Percentiles rank a stretch among this genome's conserved stretches.
Conservation (phyloP, 768 basidiomycete species). For the Mycena kentingensis region DNA sequence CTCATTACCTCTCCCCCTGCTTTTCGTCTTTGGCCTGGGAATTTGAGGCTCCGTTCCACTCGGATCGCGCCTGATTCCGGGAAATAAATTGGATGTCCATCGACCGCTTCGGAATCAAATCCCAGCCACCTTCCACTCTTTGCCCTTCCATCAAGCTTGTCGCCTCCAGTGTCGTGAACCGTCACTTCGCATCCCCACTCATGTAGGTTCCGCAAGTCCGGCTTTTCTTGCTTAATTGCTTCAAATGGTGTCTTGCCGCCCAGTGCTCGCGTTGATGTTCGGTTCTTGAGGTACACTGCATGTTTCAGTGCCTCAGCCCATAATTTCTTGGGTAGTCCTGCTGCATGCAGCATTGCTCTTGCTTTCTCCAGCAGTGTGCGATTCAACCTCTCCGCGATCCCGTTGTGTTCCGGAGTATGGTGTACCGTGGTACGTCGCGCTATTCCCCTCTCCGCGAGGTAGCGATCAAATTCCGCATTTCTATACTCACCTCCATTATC, state of each 20-base stretch:
- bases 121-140: constrained; percentile 7
- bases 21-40: constrained; percentile 3
- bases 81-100: constrained; percentile 35
- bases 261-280: constrained; percentile 29
- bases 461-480: constrained; percentile 22
- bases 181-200: constrained; percentile 39
- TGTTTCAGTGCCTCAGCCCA: constrained; percentile 43
- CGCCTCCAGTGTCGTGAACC: constrained; percentile 32
- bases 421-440: constrained; percentile 25
- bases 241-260: constrained; percentile 33
- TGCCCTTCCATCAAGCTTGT: constrained; percentile 24
- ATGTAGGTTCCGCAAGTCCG: constrained; percentile 29
- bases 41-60: constrained; percentile 35
- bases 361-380: constrained; percentile 32
- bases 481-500: constrained; percentile 34
- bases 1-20: constrained; percentile 4
- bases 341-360: constrained; percentile 37
- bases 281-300: constrained; percentile 40
- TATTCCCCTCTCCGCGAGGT: constrained; percentile 25
- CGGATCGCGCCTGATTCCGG: constrained; percentile 24
- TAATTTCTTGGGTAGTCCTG: constrained; percentile 35
- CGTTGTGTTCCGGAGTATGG: constrained; percentile 38
- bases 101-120: constrained; percentile 32
- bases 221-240: constrained; percentile 30
- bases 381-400: constrained; percentile 40